These are phyloP conservation scores for Tetracladium setigerum DNA, from an alignment of 495 filamentous ascomycete species.

Conservation along the genomic window DNA sequence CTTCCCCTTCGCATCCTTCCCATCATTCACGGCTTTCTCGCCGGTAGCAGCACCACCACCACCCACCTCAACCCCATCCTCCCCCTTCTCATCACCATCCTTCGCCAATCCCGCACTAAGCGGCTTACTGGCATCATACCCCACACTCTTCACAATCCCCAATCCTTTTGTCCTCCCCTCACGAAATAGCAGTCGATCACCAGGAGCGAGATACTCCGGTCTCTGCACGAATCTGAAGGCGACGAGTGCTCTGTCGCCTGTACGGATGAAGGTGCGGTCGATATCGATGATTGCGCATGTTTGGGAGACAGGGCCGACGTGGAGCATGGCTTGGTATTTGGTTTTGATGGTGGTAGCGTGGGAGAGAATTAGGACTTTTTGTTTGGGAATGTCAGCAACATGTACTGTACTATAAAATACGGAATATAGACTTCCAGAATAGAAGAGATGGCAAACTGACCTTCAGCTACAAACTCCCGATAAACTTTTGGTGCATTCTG, in stretches of 20 bases:
- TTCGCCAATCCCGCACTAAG: conserved; percentile 15
- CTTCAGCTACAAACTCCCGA: conserved; percentile 89
- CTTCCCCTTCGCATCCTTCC: too few relatives aligned
- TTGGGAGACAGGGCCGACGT: conserved; percentile 91
- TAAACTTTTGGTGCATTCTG: conserved; percentile 70
- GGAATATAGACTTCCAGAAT: not conserved
- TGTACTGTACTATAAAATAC: not conserved
- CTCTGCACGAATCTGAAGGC: conserved; percentile 93
- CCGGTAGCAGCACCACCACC: too few relatives aligned
- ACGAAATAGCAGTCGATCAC: conserved; percentile 86
- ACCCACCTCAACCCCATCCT: too few relatives aligned
- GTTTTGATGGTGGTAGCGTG: conserved; percentile 99
- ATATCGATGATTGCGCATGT: conserved; percentile 98
- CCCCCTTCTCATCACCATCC: not conserved
- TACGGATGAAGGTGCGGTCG: conserved; percentile 90
- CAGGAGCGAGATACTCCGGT: conserved; percentile 86
- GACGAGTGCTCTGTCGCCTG: conserved; percentile 84
- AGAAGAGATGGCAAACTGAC: conserved; percentile 30
- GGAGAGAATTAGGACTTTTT: conserved; percentile 80
- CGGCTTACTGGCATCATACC: conserved; percentile 60
- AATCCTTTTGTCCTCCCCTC: conserved; percentile 94
- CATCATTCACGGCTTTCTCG: too few relatives aligned
- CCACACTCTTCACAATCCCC: conserved; percentile 87
- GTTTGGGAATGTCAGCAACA: not conserved
- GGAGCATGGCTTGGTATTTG: conserved; percentile 97